Base-by-base conservation (phyloP, 768 basidiomycete species). In the Rhizopogon salebrosus region DNA sequence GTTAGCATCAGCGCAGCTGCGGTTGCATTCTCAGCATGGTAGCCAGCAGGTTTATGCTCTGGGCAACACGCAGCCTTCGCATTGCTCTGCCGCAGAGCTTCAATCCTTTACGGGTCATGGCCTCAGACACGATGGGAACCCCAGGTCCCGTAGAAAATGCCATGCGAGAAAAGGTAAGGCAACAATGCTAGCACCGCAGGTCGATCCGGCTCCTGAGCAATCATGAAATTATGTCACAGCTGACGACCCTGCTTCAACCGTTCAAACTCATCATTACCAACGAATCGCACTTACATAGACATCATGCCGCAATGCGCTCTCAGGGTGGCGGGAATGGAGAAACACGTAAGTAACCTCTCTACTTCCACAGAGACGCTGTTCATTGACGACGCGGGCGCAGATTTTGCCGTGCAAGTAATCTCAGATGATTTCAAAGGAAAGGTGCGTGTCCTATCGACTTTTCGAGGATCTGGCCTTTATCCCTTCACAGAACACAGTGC, bases 281-380 rank as follows among this genome's bases (percentile, higher is more conserved):
- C 70, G 87, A 93, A 62, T 92, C 91, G 49, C 84, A 82, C 80
- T 77, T 88, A 71, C 91, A 93, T 69, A 80, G 87, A 62, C 87
- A 92, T 72, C 91, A 93, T 71, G 78, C 79, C 52, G 76, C 91
- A 42, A 93, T 93, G 91, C 79, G 79, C 64, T 83, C 76, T 40
- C 75, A 81, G 67, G 80, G 77, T 51, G 83, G 80, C 57, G 80
- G 78, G 40, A 83, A 75, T 62, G 84, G 83, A 53, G 91, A 92
- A 76, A 89, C 92, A 43, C 91, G 91, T 93, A 76, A 61, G 87
- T 80, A 42, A 50, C 6, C 22, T 23, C n/a, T 45, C 53, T 35
- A 49, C 58, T 56, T 45, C 54, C 60, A 58, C 41, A 39, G 51
- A 29, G 56, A 24, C 29, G 24, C 27, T 65, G 61, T 59, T 60